A percentile compares a stretch with the other conserved stretches of the same genome.
These are phyloP conservation scores for Phyllosticta ampelicida DNA, from an alignment of 2,329 filamentous ascomycete genomes.

Conservation along the genomic window DNA sequence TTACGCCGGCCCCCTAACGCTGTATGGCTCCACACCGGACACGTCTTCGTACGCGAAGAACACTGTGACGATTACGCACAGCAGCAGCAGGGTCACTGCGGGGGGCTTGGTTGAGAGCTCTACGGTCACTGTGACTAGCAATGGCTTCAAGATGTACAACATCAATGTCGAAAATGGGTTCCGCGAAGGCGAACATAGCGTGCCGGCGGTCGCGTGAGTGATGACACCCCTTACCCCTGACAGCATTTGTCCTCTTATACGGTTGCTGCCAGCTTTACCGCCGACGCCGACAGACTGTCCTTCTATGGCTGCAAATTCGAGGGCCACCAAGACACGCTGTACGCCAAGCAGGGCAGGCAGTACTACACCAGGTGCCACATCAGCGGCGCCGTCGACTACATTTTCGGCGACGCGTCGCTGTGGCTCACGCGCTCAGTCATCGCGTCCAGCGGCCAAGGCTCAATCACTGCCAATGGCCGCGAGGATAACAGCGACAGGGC, in stretches of 20 bases:
- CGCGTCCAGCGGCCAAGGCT: constrained; percentile 16
- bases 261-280: constrained; percentile 41
- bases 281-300: constrained; percentile 41
- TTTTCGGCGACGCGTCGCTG: constrained; percentile 43
- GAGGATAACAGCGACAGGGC: constrained; percentile 24
- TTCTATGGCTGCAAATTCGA: constrained; percentile 48
- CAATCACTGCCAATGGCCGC: constrained; percentile 27
- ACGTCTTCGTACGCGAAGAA: constrained; percentile 41
- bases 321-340: constrained; percentile 46
- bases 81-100: constrained; percentile 27
- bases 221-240: neutral
- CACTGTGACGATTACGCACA: constrained; percentile 45
- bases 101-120: constrained; percentile 43
- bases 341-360: constrained; percentile 38
- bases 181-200: constrained; percentile 15
- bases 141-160: constrained; percentile 51
- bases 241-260: constrained; percentile 32
- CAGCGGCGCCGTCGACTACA: constrained; percentile 47
- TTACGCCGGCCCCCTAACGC: constrained; percentile 39
- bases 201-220: constrained; percentile 6
- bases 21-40: constrained; percentile 51
- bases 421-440: constrained; percentile 40
- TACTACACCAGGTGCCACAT: constrained; percentile 48
- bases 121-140: constrained; percentile 38
- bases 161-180: constrained; percentile 42